These are phyloP conservation scores for Silene conica DNA, from an alignment of 148 eudicot genomes.

Conservation along the genomic window DNA sequence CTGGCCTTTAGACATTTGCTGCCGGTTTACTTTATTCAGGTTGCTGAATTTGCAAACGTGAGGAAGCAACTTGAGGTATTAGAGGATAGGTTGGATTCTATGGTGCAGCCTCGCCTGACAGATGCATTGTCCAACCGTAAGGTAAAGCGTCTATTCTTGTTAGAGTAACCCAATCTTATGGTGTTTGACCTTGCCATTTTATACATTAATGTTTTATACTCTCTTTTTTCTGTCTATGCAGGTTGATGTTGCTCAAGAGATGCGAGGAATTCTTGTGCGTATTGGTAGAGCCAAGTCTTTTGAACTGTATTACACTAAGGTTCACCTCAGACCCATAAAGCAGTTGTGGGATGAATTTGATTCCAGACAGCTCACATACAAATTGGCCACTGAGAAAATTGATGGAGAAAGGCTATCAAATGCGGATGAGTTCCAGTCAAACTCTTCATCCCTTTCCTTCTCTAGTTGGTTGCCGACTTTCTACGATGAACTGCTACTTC, in stretches of 20 bases:
- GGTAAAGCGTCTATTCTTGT: constrained; percentile 32
- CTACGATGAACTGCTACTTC: constrained; percentile 83
- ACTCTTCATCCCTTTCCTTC: constrained; percentile 48
- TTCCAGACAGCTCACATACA: constrained; percentile 53
- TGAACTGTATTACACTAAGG: constrained; percentile 74
- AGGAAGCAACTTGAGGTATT: constrained; percentile 95
- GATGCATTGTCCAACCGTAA: constrained; percentile 83
- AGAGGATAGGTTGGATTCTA: constrained; percentile 94
- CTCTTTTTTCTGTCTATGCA: constrained; percentile 23
- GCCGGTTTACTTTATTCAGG: constrained; percentile 40
- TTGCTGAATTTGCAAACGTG: constrained; percentile 96
- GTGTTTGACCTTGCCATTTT: background rate
- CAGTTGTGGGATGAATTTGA: constrained; percentile 90
- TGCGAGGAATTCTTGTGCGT: constrained; percentile 75
- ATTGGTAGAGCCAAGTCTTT: constrained; percentile 93
- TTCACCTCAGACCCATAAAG: constrained; percentile 76
- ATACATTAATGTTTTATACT: constrained; percentile 4
- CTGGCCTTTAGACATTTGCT: constrained; percentile 5
- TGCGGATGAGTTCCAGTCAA: constrained; percentile 43
- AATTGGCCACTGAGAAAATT: constrained; percentile 48
- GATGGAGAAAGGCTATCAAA: constrained; percentile 52
- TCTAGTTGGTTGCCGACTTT: constrained; percentile 83
- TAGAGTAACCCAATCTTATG: background rate
- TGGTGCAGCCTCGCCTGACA: constrained; percentile 95
- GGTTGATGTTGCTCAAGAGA: constrained; percentile 87